Evolutionary conservation across 495 filamentous ascomycete genomes (phyloP).

Genomic region (Neurospora sp.): DNA sequence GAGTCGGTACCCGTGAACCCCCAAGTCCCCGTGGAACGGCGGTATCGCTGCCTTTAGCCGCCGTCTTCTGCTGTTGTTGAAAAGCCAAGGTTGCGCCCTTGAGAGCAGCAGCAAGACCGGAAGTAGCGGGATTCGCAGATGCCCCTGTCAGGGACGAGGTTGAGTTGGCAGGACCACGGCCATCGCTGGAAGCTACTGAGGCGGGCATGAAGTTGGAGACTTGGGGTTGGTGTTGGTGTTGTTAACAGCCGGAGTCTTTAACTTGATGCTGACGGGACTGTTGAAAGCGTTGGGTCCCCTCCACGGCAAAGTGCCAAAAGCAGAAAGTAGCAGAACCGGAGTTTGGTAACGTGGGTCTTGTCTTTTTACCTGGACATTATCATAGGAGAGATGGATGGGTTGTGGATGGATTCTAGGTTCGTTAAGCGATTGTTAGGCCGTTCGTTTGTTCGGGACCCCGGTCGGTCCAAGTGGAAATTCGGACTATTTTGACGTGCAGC

Average conservation of each 20-base stretch:
- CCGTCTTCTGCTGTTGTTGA: conserved; percentile 18
- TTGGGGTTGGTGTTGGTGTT: not conserved
- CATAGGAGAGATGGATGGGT: not conserved
- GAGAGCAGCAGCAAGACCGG: conserved; percentile 25
- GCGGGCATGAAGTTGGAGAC: conserved; percentile 1
- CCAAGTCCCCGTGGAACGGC: not conserved
- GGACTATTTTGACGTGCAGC: not conserved
- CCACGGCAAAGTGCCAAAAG: not conserved
- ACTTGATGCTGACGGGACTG: not conserved
- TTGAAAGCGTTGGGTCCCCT: not conserved
- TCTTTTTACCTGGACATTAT: not conserved
- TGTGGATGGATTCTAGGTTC: not conserved
- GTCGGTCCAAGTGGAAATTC: not conserved
- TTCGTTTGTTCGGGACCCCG: not conserved
- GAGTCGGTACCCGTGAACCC: conserved; percentile 2
- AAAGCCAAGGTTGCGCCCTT: conserved; percentile 40
- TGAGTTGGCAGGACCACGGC: not conserved
- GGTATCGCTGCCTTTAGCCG: conserved; percentile 2
- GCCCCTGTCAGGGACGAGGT: not conserved
- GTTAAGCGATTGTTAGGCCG: not conserved
- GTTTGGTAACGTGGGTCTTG: not conserved
- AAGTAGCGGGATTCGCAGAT: conserved; percentile 4
- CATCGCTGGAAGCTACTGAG: not conserved
- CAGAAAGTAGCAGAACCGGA: not conserved
- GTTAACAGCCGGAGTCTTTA: not conserved